Conservation (phyloP, 805 yeast species). For the Schwanniomyces polymorphus region DNA sequence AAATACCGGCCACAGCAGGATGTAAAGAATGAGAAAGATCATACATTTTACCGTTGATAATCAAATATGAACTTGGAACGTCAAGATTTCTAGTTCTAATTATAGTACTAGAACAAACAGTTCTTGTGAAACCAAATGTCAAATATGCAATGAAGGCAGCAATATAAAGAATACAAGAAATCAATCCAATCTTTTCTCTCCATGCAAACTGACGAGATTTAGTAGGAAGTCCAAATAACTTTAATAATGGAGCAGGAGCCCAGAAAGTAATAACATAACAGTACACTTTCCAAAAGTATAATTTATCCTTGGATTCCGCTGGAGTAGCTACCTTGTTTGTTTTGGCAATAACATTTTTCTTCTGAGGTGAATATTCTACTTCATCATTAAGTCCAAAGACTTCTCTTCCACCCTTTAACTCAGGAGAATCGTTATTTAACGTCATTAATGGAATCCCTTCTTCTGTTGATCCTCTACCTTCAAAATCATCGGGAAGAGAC, state of each 20-base stretch:
- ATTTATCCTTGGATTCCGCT: constrained; percentile 18
- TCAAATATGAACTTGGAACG: constrained; percentile 59
- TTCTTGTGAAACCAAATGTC: constrained; percentile 86
- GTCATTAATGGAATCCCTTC: constrained; percentile 46
- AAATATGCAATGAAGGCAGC: constrained; percentile 82
- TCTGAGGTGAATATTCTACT: constrained; percentile 28
- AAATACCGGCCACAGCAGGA: constrained; percentile 80
- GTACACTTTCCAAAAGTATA: constrained; percentile 74
- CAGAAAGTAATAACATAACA: constrained; percentile 84
- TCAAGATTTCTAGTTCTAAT: constrained; percentile 59
- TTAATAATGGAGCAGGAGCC: constrained; percentile 79
- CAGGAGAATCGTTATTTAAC: constrained; percentile 3
- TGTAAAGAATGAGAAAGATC: constrained; percentile 70
- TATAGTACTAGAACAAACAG: constrained; percentile 60
- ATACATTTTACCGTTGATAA: constrained; percentile 82
- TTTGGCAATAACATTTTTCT: constrained; percentile 22
- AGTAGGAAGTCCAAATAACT: constrained; percentile 72
- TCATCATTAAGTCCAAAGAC: constrained; percentile 66
- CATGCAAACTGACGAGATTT: constrained; percentile 90
- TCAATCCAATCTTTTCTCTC: constrained; percentile 91
- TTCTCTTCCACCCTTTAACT: constrained; percentile 42
- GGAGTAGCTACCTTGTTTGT: constrained; percentile 7
- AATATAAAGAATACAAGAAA: constrained; percentile 68
- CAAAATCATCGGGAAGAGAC: neutral
- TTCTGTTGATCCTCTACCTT: constrained; percentile 12